Percentiles rank a stretch among this genome's conserved stretches.
Evolutionary conservation across 495 filamentous ascomycete genomes (phyloP).

Genomic region (Rhypophila decipiens): DNA sequence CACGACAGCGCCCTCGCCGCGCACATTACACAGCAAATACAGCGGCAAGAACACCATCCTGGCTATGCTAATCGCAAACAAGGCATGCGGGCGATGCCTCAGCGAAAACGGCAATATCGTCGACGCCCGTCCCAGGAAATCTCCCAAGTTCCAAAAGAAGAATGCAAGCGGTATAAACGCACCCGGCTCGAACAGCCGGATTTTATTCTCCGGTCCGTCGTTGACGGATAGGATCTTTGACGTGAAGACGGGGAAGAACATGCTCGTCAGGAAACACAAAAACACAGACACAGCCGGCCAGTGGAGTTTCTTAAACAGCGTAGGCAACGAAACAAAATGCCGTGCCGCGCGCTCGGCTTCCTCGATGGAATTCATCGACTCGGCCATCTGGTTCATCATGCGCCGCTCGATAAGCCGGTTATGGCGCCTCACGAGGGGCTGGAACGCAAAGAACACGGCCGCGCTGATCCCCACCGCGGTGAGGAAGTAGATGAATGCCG

Average conservation of each 20-base stretch:
- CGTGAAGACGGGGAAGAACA: constrained; percentile 94
- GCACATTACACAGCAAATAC: constrained; percentile 83
- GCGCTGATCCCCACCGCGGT: constrained; percentile 65
- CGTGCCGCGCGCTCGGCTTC: constrained; percentile 41
- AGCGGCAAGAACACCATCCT: constrained; percentile 72
- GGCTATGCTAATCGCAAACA: constrained; percentile 58
- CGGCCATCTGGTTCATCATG: constrained; percentile 26
- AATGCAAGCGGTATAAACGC: constrained; percentile 88
- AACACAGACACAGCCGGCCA: constrained; percentile 67
- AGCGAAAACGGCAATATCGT: constrained; percentile 59
- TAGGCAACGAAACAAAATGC: constrained; percentile 58
- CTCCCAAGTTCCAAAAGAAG: constrained; percentile 90
- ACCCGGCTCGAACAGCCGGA: constrained; percentile 57
- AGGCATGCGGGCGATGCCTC: constrained; percentile 49
- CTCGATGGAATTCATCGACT: constrained; percentile 37
- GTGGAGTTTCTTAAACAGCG: constrained; percentile 65
- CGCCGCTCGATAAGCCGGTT: constrained; percentile 35
- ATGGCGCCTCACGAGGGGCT: constrained; percentile 41
- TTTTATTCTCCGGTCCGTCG: constrained; percentile 32
- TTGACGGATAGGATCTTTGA: constrained; percentile 68
- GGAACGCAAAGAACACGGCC: constrained; percentile 52
- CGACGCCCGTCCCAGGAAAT: constrained; percentile 68
- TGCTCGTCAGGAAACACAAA: constrained; percentile 73
- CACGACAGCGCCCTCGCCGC: constrained; percentile 61
- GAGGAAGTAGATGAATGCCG: constrained; percentile 87